Base-by-base conservation (phyloP, 768 basidiomycete genomes). In the Bullera alba region DNA sequence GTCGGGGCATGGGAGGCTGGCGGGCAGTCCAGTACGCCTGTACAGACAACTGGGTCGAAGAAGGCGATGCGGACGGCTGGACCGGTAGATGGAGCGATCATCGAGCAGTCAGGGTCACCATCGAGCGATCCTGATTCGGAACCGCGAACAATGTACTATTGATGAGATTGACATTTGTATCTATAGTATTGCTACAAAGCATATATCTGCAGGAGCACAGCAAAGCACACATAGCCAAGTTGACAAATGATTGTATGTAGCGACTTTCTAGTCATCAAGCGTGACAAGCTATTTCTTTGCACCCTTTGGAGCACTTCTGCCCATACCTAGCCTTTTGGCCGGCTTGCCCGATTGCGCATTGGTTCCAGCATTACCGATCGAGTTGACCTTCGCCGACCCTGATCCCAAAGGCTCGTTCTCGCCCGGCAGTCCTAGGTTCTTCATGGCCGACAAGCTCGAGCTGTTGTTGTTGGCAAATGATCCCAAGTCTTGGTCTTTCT, bases 391-490 rank as follows among this genome's bases (percentile, higher is more conserved):
- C 17, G 41, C 42, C 4, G 34, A 34, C 7, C 25, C 42, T 7
- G 38, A 15, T 30, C 47, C 58, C 43, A 44, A 45, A 5, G 21
- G 21, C 21, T 43, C 27, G 7, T 16, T 21, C 4, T 26, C 42
- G 15, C 50, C 50, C 2, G 65, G 65, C 34, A 71, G 43, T 14
- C 70, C 70, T 2, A 71, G 48, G n/a, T 42, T 59, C 45, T 67
- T 63, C 65, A 71, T 63, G 38, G 61, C 56, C 2, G 65, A 54
- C 25, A 71, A 37, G 36, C 48, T 52, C 16, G 53, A 50, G 21
- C 42, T 53, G 21, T 54, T 60, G 2, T 57, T 52, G 39, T 52
- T 60, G 12, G 54, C 53, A 28, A 65, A 69, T 3, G 52, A 50
- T 6, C 57, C 57, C 0, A 71, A 42, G 25, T 53, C 54, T 1